Evolutionary conservation across 352 stramenopile species (phyloP).

Genomic region (Phytopythium sindhum): DNA sequence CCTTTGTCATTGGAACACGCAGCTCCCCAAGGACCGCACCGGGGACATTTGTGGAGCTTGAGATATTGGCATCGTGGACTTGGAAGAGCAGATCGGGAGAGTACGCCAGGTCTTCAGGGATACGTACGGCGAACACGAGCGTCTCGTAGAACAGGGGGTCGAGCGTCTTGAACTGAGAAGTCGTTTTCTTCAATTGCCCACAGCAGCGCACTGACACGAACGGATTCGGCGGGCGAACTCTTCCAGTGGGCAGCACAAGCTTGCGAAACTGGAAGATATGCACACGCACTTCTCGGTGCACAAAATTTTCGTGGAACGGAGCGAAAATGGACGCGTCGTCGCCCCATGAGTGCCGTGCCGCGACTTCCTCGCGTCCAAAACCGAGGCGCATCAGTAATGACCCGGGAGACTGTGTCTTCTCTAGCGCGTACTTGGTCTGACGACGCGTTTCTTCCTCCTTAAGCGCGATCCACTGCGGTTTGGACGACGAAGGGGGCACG

Average conservation of each 20-base stretch:
- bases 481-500: constrained; percentile 10
- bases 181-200: constrained; percentile 54
- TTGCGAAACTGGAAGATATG: constrained; percentile 83
- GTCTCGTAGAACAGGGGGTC: constrained; percentile 85
- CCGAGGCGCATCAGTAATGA: constrained; percentile 52
- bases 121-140: constrained; percentile 51
- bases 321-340: constrained; percentile 37
- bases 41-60: constrained; percentile 13
- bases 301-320: constrained; percentile 39
- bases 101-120: constrained; percentile 49
- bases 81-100: constrained; percentile 70
- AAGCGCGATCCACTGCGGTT: constrained; percentile 54
- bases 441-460: constrained; percentile 56
- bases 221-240: constrained; percentile 61
- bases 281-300: constrained; percentile 69
- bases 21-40: constrained; percentile 41
- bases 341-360: constrained; percentile 48
- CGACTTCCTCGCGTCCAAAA: constrained; percentile 68
- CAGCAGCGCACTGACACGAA: constrained; percentile 78
- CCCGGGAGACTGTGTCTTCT: constrained; percentile 46
- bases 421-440: constrained; percentile 51
- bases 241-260: constrained; percentile 38
- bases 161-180: constrained; percentile 42
- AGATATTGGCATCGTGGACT: constrained; percentile 55
- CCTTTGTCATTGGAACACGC: constrained; percentile 38